Evolutionary conservation across 2,329 filamentous ascomycete genomes (phyloP), one percentile per base, ranked within the genome.

Genomic region (Diaporthe longicolla): DNA sequence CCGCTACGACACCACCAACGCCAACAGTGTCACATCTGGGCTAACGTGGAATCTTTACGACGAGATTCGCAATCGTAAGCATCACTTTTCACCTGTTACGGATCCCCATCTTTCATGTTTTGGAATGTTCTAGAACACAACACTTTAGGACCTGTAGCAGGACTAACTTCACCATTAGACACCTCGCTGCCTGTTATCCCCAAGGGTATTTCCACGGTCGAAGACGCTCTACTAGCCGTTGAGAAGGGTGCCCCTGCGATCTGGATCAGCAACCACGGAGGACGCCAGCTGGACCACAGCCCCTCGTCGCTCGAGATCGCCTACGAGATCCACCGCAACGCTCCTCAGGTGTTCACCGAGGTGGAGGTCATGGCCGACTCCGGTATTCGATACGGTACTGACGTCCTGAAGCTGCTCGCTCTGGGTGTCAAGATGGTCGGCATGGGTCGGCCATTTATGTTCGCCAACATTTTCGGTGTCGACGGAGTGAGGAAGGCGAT

Each of bases 391-490:
- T 82, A 81, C 69, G 84, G 84, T 4, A 82, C 78, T 61, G 84
- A 85, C 50, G 78, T 84, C 1, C 76, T 85, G 66, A 85, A 85
- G 78, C 78, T 83, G 21, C 77, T 85, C 26, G 82, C 82, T 1
- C 79, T 85, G 1, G 83, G 84, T 21, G 84, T 83, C 24, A 83
- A 82, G 63, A 66, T 66, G 45, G 4, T 52, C 7, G 63, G 63
- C 5, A 66, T 66, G 73, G 87, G 86, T 17, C 79, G 87, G 19
- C 80, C 83, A 19, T 83, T 87, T 77, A 87, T 89, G 85, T 89
- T 84, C 78, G 83, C 86, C 65, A 88, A 88, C 76, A 79, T 84
- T 50, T 89, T 86, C 76, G 87, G 87, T 4, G 79, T 82, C 6
- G 82, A 84, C 29, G 87, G 87, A 29, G 86, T 89, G 4, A 45